phyloP scores from a whole-genome alignment of 345 rosid species.

The Syzygium aqueum region DNA sequence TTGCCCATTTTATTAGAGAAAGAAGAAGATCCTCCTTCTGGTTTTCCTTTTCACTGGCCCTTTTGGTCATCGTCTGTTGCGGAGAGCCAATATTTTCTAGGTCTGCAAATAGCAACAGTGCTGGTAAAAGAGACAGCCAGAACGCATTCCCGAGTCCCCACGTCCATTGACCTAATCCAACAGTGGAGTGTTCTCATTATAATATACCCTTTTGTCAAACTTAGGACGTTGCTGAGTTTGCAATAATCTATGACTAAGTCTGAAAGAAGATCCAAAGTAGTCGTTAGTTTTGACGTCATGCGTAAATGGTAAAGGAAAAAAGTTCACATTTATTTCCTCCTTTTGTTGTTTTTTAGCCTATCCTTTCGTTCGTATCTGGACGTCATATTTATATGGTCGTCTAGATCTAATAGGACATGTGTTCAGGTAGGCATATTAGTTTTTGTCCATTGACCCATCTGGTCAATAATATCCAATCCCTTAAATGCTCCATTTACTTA shows the following conservation, averaged over 20 bases:
- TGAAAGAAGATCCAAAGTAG: not conserved
- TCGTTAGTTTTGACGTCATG: not conserved
- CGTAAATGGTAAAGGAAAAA: not conserved
- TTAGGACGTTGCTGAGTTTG: not conserved
- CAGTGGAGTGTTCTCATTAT: not conserved
- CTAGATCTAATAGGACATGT: not conserved
- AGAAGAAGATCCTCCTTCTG: not conserved
- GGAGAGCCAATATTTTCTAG: not conserved
- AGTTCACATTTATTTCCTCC: not conserved
- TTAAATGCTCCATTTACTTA: not conserved
- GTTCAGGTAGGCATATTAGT: not conserved
- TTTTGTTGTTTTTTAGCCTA: not conserved
- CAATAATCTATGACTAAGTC: not conserved
- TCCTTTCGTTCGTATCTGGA: not conserved
- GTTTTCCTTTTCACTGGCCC: not conserved
- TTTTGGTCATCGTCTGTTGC: not conserved
- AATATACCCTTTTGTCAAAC: not conserved
- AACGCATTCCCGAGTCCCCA: not conserved
- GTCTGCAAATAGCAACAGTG: not conserved
- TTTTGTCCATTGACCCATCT: not conserved
- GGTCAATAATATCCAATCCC: not conserved
- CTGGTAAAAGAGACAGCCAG: not conserved
- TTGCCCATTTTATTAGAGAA: not conserved
- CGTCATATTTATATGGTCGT: not conserved
- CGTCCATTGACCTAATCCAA: no score